Conservation (phyloP, 2,329 filamentous ascomycete species). For the Thelonectria olida region DNA sequence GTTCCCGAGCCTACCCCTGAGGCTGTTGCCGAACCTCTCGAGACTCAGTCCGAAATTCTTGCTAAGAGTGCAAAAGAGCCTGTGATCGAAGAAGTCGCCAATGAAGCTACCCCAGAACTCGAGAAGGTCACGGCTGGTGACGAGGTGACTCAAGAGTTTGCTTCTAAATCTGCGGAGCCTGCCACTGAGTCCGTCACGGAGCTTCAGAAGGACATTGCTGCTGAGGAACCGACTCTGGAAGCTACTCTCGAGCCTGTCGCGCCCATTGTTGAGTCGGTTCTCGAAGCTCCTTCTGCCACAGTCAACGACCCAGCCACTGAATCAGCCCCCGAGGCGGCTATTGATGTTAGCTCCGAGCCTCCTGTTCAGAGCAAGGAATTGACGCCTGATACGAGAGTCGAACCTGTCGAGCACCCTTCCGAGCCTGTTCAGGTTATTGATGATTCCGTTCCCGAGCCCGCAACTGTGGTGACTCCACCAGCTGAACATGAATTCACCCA, state of each 20-base stretch:
- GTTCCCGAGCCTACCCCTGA: not conserved
- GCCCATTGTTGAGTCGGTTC: not conserved
- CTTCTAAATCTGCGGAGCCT: not conserved
- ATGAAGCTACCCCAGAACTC: not conserved
- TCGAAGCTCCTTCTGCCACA: not conserved
- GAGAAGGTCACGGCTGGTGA: not conserved
- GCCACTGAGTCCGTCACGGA: too few species aligned
- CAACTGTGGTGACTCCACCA: not conserved
- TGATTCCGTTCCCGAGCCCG: not conserved
- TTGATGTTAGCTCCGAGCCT: not conserved
- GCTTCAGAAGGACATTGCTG: not conserved
- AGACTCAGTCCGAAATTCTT: not conserved
- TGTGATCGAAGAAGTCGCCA: not conserved
- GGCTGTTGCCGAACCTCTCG: not conserved
- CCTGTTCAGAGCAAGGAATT: not conserved
- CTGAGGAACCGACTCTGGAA: not conserved
- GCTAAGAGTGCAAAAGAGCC: not conserved
- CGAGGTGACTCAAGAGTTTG: not conserved
- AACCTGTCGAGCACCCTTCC: not conserved
- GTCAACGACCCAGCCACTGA: not conserved
- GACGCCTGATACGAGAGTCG: not conserved
- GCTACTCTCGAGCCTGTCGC: not conserved
- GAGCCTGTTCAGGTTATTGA: not conserved
- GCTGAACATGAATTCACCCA: conserved; percentile 35
- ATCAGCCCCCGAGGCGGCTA: not conserved